Evolutionary conservation across 768 basidiomycete species (phyloP), one percentile per base, ranked within the genome.

Genomic region (Suillus subluteus): DNA sequence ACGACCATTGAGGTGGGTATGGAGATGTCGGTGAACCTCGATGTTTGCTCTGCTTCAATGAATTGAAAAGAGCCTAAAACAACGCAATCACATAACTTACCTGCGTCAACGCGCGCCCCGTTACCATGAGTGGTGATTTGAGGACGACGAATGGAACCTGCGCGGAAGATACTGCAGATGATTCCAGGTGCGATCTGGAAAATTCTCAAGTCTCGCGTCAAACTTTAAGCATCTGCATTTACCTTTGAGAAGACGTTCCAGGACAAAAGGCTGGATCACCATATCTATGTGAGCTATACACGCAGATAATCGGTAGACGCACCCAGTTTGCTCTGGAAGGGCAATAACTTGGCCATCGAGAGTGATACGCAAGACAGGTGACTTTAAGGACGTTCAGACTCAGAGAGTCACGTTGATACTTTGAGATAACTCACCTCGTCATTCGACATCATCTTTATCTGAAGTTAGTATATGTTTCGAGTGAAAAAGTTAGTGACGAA

Each of bases 401-500:
- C 12, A 9, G 21, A 16, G 3, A 12, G 1, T 15, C 43, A 43
- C 38, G 13, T 18, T 6, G 4, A n/a, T 9, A 6, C 18, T 38
- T 12, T 44, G 41, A 12, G 44, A 59, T 32, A 4, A 72, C 82
- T 64, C 69, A 84, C 82, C 65, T 83, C 82, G 16, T 73, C 69
- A 69, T 21, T n/a, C 81, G 43, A 83, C 83, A 41, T 78, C 75
- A 8, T 71, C 71, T 35, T 82, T 72, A 70, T 76, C 77, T 30
- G 73, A 79, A 67, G 81, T 81, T 16, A 82, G 71, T 58, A 68
- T 74, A 55, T 81, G 70, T 4, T 75, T 67, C 0, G 74, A 21
- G 79, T 81, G 64, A 82, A 83, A 4, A 84, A 77, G 13, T 79
- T 80, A n/a, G 79, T 76, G 23, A 82, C 78, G 81, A 81, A 73